These are phyloP conservation scores for Rubroboletus satanas DNA, from an alignment of 768 basidiomycete species.

Conservation along the genomic window DNA sequence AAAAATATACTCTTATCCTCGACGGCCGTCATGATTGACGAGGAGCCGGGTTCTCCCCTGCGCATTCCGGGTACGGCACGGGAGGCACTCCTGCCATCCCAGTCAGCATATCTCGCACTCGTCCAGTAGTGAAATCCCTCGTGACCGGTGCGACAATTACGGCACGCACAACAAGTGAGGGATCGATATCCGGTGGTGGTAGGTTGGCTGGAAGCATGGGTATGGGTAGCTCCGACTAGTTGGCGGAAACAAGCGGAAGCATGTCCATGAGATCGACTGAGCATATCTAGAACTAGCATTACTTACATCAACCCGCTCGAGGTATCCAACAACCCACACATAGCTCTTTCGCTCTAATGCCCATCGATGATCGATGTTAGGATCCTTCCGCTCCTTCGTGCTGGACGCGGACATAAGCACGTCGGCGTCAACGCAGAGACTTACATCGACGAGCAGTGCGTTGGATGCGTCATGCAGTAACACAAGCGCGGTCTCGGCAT, in stretches of 20 bases:
- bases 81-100: conserved; percentile 16
- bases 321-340: conserved; percentile 54
- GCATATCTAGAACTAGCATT: conserved; percentile 3
- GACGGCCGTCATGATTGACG: conserved; percentile 1
- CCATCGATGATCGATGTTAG: conserved; percentile 37
- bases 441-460: conserved; percentile 56
- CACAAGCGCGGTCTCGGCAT: conserved; percentile 43
- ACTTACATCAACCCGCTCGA: conserved; percentile 49
- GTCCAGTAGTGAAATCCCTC: conserved; percentile 40
- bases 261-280: conserved; percentile 13
- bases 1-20: conserved; percentile 1
- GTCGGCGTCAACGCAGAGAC: conserved; percentile 44
- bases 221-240: conserved; percentile 39
- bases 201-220: conserved; percentile 42
- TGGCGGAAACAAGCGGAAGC: conserved; percentile 9
- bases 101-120: conserved; percentile 23
- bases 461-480: conserved; percentile 47
- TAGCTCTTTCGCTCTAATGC: conserved; percentile 47
- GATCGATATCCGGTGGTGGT: conserved; percentile 39
- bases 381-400: conserved; percentile 8
- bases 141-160: conserved; percentile 44
- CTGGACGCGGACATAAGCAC: conserved; percentile 12
- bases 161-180: conserved; percentile 49
- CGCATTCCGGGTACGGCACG: conserved; percentile 22
- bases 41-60: not conserved